Evolutionary conservation across 176 grass and related monocot species (phyloP), one percentile per base, ranked within the genome.

Genomic region (Cenchrus purpureus): DNA sequence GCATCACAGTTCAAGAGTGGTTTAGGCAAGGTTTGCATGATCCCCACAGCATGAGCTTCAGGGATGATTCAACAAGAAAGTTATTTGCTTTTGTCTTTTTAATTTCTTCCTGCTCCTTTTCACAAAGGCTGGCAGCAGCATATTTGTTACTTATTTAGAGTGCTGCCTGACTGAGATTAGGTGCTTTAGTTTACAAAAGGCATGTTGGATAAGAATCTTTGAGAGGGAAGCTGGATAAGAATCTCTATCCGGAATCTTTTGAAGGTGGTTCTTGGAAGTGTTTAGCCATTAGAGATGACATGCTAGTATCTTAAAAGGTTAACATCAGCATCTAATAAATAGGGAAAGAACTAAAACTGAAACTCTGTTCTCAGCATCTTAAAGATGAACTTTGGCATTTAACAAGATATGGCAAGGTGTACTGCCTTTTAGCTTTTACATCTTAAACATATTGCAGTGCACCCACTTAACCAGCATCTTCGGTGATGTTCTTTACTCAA

Each of bases 191-290:
- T 40, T 40, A 40, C 3, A 63, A 50, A 65, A 42, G 5, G 53
- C 17, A 73, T 51, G 7, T 5, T 45, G 45, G 29, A 61, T 32
- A 65, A 8, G 50, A 61, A 71, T 61, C 78, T 83, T 78, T n/a
- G 14, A 22, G 20, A 10, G 19, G 19, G 56, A 87, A 74, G 4
- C 8, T 51, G 62, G 61, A 58, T 60, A 69, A 82, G 61, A 87
- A 73, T 64, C 46, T 29, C 4, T 87, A 16, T 83, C 48, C 46
- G 12, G 7, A 14, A 79, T 17, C 68, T 25, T 56, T 29, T n/a
- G 10, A 71, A 44, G 20, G 5, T 79, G 60, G 49, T 13, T 82
- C 20, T 31, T 60, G 1, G 15, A 82, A 51, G 28, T 64, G 5
- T n/a, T 59, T 40, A 0, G n/a, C 52, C 72, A 74, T 74, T 12